Evolutionary conservation across 2,329 filamentous ascomycete genomes (phyloP).

Genomic region (Thelonectria rubi): DNA sequence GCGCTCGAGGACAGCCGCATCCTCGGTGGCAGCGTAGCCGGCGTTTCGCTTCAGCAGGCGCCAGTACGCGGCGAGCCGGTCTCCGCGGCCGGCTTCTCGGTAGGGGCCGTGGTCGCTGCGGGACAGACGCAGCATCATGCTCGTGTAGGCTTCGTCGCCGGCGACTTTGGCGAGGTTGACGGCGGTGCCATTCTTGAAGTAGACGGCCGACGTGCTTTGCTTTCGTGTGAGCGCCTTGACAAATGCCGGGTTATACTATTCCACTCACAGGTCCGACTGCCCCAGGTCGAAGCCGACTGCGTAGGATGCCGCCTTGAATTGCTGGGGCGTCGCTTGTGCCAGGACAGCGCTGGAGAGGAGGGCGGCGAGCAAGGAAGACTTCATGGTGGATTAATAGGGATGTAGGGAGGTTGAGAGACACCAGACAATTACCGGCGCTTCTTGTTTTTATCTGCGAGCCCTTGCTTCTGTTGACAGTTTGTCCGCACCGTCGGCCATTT

Average conservation of each 20-base stretch:
- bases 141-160: background rate
- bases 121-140: background rate
- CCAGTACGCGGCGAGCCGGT: background rate
- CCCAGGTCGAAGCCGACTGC: background rate
- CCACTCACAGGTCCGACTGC: background rate
- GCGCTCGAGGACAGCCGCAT: background rate
- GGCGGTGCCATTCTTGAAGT: background rate
- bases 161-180: background rate
- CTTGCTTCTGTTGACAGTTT: background rate
- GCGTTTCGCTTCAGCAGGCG: background rate
- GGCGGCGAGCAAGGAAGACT: background rate
- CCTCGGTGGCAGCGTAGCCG: background rate
- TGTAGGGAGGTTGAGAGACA: background rate
- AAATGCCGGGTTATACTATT: background rate
- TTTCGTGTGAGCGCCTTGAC: background rate
- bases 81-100: background rate
- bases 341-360: background rate
- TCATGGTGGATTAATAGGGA: background rate
- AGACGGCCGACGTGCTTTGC: background rate
- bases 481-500: background rate
- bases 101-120: background rate
- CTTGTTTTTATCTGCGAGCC: background rate
- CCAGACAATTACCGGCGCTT: background rate
- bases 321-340: background rate
- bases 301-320: background rate